Percentiles rank a stretch among this genome's conserved stretches.
phyloP scores from a whole-genome alignment of 441 rosid species.

The Euphorbia celastroides region DNA sequence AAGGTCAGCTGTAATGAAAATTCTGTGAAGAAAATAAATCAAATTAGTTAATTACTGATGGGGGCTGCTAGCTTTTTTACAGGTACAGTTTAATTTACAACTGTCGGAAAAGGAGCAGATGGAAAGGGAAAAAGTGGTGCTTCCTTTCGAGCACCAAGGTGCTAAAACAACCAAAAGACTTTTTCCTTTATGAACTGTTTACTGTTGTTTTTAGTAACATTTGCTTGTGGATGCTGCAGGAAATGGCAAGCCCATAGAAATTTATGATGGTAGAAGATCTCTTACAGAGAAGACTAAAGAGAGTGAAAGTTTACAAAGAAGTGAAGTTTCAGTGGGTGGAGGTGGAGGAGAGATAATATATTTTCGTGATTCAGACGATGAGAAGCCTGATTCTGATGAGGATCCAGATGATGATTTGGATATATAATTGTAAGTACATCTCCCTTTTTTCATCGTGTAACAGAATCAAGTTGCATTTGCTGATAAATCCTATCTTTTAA shows the following conservation, averaged over 20 bases:
- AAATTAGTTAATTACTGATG: background rate
- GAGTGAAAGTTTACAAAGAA: constrained; percentile 26
- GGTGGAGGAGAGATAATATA: constrained; percentile 74
- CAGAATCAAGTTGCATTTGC: too few relatives aligned
- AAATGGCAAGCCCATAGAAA: constrained; percentile 62
- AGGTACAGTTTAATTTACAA: constrained; percentile 81
- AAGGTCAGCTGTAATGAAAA: constrained; percentile 53
- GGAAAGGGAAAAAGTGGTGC: constrained; percentile 78
- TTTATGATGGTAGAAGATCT: constrained; percentile 80
- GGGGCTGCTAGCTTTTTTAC: constrained; percentile 21
- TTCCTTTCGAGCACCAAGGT: constrained; percentile 99
- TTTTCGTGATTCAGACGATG: constrained; percentile 93
- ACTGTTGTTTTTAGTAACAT: background rate
- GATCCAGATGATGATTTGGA: constrained; percentile 97
- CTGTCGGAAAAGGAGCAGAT: constrained; percentile 72
- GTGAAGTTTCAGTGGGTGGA: constrained; percentile 23
- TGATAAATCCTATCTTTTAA: too few relatives aligned
- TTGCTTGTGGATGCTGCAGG: constrained; percentile 35
- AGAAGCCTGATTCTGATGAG: constrained; percentile 93
- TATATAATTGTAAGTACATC: constrained; percentile 28
- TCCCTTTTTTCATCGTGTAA: too few relatives aligned
- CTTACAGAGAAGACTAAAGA: constrained; percentile 33
- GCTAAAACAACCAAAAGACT: background rate
- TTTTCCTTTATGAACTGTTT: background rate
- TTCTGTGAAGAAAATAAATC: too few relatives aligned